Evolutionary conservation across 106 monocot species (phyloP).

Genomic region (Dioscorea dumetorum): DNA sequence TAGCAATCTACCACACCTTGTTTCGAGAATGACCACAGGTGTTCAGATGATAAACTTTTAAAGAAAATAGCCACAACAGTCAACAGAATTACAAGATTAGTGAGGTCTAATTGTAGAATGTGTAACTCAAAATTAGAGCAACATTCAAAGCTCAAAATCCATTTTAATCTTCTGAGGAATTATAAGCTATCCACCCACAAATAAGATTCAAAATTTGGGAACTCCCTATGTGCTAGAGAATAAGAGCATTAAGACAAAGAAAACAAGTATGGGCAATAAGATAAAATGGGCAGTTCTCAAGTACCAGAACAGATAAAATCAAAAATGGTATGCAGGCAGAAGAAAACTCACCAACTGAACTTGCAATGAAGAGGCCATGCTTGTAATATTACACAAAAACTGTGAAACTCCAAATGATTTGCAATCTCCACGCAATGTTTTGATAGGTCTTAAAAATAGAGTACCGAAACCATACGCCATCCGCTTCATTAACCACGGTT

Average conservation of each 20-base stretch:
- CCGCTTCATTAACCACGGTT: conserved; percentile 49
- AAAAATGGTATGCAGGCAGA: background rate
- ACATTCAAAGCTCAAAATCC: too few species aligned
- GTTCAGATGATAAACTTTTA: too few species aligned
- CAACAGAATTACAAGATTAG: too few species aligned
- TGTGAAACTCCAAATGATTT: conserved; percentile 34
- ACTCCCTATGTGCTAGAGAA: background rate
- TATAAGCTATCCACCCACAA: too few species aligned
- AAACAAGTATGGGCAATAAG: background rate
- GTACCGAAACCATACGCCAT: conserved; percentile 50
- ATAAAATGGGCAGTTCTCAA: background rate
- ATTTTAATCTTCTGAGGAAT: too few species aligned
- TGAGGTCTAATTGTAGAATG: too few species aligned
- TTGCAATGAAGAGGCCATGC: conserved; percentile 52
- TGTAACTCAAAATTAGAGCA: too few species aligned
- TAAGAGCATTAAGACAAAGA: background rate
- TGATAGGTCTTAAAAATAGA: conserved; percentile 44
- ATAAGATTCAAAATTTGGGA: background rate
- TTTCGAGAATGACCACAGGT: too few species aligned
- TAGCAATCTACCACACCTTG: too few species aligned
- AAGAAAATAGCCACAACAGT: too few species aligned
- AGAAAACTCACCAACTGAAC: conserved; percentile 66
- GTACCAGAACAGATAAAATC: background rate
- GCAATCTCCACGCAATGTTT: conserved; percentile 37
- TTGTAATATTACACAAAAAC: conserved; percentile 53